Percentiles rank a stretch among this genome's conserved stretches.
These are phyloP conservation scores for Tuctoria greenei DNA, from an alignment of 176 grass and related monocot species.

Conservation along the genomic window DNA sequence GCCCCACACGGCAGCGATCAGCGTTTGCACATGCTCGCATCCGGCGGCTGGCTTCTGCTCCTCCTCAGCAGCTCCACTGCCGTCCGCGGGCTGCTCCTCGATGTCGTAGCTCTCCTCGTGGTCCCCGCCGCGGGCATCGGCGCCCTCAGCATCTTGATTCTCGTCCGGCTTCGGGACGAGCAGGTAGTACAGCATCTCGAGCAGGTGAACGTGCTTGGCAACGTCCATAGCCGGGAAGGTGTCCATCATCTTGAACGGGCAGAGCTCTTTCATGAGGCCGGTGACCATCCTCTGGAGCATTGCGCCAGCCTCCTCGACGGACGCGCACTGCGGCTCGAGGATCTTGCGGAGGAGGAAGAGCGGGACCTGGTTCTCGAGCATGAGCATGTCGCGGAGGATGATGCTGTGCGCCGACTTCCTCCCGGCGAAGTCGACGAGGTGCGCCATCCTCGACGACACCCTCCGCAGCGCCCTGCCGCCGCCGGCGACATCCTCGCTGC, in stretches of 20 bases:
- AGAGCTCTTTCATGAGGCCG: slow-evolving; percentile 67
- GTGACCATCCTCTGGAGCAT: slow-evolving; percentile 60
- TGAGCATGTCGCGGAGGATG: slow-evolving; percentile 72
- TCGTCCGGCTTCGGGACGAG: slow-evolving; percentile 53
- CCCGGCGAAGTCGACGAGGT: slow-evolving; percentile 72
- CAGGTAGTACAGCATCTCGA: slow-evolving; percentile 70
- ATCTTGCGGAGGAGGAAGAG: slow-evolving; percentile 64
- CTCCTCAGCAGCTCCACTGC: neutral
- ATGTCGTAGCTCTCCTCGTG: slow-evolving; percentile 53
- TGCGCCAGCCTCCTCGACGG: slow-evolving; percentile 37
- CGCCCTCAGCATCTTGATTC: neutral
- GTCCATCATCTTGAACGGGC: slow-evolving; percentile 66
- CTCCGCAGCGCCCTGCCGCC: slow-evolving; percentile 36
- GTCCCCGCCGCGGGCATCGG: neutral
- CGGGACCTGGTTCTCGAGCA: slow-evolving; percentile 93
- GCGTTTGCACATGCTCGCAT: slow-evolving; percentile 47
- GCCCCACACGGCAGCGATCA: slow-evolving; percentile 46
- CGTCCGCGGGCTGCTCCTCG: slow-evolving; percentile 31
- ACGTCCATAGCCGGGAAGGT: slow-evolving; percentile 57
- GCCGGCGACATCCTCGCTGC: neutral
- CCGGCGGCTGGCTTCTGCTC: slow-evolving; percentile 11
- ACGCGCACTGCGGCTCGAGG: slow-evolving; percentile 53
- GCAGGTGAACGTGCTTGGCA: slow-evolving; percentile 54
- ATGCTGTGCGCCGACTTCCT: slow-evolving; percentile 62
- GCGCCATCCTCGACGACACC: slow-evolving; percentile 68